Evolutionary conservation across 441 rosid species (phyloP), one percentile per base, ranked within the genome.

Genomic region (Croton laevigatus): DNA sequence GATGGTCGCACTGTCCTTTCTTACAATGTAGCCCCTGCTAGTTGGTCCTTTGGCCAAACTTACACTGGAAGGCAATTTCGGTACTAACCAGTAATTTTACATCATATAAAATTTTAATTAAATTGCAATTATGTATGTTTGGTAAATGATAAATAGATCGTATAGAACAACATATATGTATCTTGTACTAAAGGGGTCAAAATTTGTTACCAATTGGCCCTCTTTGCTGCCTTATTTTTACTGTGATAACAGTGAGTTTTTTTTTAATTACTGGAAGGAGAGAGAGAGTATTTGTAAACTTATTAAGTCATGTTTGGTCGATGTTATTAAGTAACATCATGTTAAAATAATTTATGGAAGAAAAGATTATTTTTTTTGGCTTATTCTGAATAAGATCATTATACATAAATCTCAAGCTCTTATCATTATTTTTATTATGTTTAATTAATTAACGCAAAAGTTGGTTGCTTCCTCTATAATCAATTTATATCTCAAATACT

Each of bases 31-130:
- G 86, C 81, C 59, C 86, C 88, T 59, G 66, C 83, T 57, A 74
- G 76, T 55, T 84, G 88, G 88, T 75, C 86, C 45, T 82, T 82
- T 65, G 88, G 82, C 20, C 79, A 71, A 75, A 84, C 88, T 17
- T 84, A 72, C 55, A 69, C 61, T 19, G 88, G 88, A 36, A 23
- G 83, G n/a, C 98, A 93, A 75, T 90, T 85, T 72, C 83, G 85
- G 70, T 83, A 78, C 54, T 83, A 78, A 62, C 6, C 0, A n/a
- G 20, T 2, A 17, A 58, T 69, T 6, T 27, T 27, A 27, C 32
- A 27, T 27, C 32, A 27, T 27, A 27, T 27, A 1, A 27, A 27
- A 27, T 27, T 27, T 27, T 27, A 27, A 40, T 11, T 60, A 37
- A 37, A n/a, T 60, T 8, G 11, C 51, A 8, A 62, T 13, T 37